These are phyloP conservation scores for Dactylellina haptotyla DNA, from an alignment of 2,329 filamentous ascomycete species.

Conservation along the genomic window DNA sequence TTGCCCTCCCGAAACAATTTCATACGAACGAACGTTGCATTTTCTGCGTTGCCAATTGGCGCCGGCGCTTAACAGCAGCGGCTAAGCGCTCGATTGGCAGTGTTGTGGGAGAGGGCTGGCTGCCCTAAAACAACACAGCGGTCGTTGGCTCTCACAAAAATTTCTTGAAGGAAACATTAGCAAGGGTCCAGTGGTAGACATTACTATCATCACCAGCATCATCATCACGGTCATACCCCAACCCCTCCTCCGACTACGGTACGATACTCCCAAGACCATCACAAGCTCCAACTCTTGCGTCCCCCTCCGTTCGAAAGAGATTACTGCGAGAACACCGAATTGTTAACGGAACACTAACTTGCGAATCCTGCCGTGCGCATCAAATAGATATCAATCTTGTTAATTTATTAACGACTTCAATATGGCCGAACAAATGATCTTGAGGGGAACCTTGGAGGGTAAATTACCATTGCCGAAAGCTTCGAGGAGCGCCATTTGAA, in stretches of 20 bases:
- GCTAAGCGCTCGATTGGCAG: conserved; percentile 22
- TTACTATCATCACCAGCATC: conserved; percentile 51
- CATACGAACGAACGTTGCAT: conserved; percentile 14
- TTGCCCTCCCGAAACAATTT: no score
- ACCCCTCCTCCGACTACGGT: conserved; percentile 48
- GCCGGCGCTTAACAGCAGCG: conserved; percentile 7
- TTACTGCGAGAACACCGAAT: conserved; percentile 19
- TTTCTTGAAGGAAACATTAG: conserved; percentile 43
- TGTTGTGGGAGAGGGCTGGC: conserved; percentile 46
- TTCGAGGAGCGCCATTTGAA: conserved; percentile 21
- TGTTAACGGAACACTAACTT: conserved; percentile 34
- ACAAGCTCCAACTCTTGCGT: conserved; percentile 13
- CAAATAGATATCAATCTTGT: conserved; percentile 36
- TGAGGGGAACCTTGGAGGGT: conserved; percentile 59
- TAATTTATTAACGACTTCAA: conserved; percentile 40
- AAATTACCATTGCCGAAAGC: conserved; percentile 41
- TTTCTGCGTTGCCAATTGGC: conserved; percentile 22
- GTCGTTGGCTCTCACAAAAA: conserved; percentile 49
- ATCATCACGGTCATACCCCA: conserved; percentile 41
- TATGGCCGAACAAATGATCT: conserved; percentile 55
- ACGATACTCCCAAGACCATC: conserved; percentile 36
- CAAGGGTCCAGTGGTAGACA: conserved; percentile 41
- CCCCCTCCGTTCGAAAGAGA: conserved; percentile 3
- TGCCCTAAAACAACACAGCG: conserved; percentile 53
- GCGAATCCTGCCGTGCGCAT: conserved; percentile 13